Evolutionary conservation across 2,329 filamentous ascomycete genomes (phyloP), one percentile per base, ranked within the genome.

Genomic region (Aspergillus viridinutans): DNA sequence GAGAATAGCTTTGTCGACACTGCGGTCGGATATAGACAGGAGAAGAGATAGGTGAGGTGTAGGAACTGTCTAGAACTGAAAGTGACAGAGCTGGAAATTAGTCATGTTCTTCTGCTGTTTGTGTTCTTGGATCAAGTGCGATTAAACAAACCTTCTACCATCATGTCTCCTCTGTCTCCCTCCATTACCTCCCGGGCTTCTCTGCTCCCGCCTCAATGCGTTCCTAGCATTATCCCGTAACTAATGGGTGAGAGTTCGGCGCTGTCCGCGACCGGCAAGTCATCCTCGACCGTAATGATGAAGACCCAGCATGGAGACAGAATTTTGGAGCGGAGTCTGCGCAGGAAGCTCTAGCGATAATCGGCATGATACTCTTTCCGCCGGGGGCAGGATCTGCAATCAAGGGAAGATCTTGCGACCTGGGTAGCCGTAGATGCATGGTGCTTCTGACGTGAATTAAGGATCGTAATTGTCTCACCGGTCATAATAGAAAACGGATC

Each of bases 341-440:
- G 54, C 8, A 61, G 40, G 32, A 61, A 64, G n/a, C 48, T 52
- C 49, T 50, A 20, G 10, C 56, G 55, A 47, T 60, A 58, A 23
- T 63, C 54, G 5, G 56, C 20, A 47, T 54, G 54, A 35, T 51
- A 53, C 4, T 58, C 43, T 25, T 48, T 43, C 10, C 60, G 55
- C 26, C 35, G 28, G 35, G 54, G 58, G 29, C 58, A 63, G 25
- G 61, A 48, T 60, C 54, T n/a, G 58, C 60, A 23, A 60, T 49
- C 32, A 10, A n/a, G 32, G 56, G 56, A 14, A 61, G 56, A 42
- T 60, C 57, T 29, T 53, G 38, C n/a, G 38, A 20, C 32, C 43
- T 35, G 14, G 58, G 56, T n/a, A 45, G 50, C 52, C 54, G 49
- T 42, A 61, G 26, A 52, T 40, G 45, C 14, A 59, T 53, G 3